phyloP scores from a whole-genome alignment of 192 early-diverging fungal genomes.

The Funneliformis geosporum region DNA sequence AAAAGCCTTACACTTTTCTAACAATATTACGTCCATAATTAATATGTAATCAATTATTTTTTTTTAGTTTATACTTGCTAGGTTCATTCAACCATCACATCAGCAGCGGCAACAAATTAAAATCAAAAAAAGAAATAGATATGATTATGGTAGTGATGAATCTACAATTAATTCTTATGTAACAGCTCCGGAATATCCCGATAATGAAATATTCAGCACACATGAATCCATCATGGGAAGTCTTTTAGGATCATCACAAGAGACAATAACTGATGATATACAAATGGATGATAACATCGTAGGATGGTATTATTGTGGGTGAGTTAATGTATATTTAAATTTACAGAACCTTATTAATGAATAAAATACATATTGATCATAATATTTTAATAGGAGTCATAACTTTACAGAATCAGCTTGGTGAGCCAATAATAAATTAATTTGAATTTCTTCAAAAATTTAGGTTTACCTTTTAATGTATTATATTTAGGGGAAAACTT shows the following conservation, averaged over 20 bases:
- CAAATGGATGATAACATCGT: too few species aligned
- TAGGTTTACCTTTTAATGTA: too few species aligned
- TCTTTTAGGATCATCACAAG: background rate
- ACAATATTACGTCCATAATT: background rate
- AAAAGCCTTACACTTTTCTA: background rate
- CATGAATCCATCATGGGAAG: background rate
- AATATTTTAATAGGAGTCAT: background rate
- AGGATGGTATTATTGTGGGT: constrained; percentile 29
- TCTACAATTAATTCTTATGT: background rate
- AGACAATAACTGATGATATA: background rate
- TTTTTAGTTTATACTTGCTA: background rate
- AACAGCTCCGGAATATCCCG: background rate
- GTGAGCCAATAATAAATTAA: background rate
- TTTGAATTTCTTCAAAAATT: background rate
- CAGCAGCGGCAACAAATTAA: background rate
- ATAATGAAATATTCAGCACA: background rate
- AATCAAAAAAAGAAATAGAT: background rate
- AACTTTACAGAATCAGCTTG: constrained; percentile 21
- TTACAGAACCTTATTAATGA: too few species aligned
- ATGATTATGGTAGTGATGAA: background rate
- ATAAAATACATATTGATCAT: too few species aligned
- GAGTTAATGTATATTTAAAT: background rate
- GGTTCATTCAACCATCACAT: background rate
- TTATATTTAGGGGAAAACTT: constrained; percentile 17
- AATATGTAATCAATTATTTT: background rate